A percentile compares a stretch with the other conserved stretches of the same genome.
These are phyloP conservation scores for Exophiala dermatitidis DNA, from an alignment of 2,329 filamentous ascomycete genomes.

Conservation along the genomic window DNA sequence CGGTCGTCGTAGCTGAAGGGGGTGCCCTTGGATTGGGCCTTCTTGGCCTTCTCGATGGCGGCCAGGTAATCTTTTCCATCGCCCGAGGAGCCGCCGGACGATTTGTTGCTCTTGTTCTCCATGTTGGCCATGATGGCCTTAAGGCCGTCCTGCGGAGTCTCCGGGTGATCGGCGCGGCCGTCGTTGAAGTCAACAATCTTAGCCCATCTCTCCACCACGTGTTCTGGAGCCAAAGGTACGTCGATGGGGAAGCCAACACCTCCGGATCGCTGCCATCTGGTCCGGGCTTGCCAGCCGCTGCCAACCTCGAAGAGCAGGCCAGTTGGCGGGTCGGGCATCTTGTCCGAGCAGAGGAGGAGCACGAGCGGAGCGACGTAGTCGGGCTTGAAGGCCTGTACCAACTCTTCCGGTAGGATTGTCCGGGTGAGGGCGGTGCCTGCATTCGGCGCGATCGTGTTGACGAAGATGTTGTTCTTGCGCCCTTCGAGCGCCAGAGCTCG, in stretches of 20 bases:
- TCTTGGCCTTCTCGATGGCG: conserved; percentile 69
- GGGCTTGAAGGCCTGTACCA: conserved; percentile 98
- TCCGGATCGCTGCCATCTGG: conserved; percentile 87
- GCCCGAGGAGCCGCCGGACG: conserved; percentile 34
- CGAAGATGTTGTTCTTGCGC: conserved; percentile 92
- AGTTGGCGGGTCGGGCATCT: conserved; percentile 73
- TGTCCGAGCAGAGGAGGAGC: conserved; percentile 77
- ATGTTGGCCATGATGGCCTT: conserved; percentile 80
- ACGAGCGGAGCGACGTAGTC: conserved; percentile 96
- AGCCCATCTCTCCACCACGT: conserved; percentile 66
- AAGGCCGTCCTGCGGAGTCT: conserved; percentile 67
- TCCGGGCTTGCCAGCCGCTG: conserved; percentile 85
- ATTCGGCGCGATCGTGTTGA: conserved; percentile 97
- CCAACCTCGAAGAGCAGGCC: conserved; percentile 91
- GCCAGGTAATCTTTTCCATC: conserved; percentile 56
- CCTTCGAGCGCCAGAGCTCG: conserved; percentile 88
- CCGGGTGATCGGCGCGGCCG: conserved; percentile 77
- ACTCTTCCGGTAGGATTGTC: conserved; percentile 89
- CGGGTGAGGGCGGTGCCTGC: conserved; percentile 93
- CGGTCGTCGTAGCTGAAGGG: conserved; percentile 77
- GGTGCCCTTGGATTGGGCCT: conserved; percentile 62
- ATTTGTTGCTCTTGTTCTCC: conserved; percentile 62
- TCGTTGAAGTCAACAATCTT: conserved; percentile 82
- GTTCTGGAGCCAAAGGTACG: conserved; percentile 74
- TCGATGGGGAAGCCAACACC: conserved; percentile 89